Conservation (phyloP, 495 filamentous ascomycete genomes). For the Staphylotrichum tortipilum region DNA sequence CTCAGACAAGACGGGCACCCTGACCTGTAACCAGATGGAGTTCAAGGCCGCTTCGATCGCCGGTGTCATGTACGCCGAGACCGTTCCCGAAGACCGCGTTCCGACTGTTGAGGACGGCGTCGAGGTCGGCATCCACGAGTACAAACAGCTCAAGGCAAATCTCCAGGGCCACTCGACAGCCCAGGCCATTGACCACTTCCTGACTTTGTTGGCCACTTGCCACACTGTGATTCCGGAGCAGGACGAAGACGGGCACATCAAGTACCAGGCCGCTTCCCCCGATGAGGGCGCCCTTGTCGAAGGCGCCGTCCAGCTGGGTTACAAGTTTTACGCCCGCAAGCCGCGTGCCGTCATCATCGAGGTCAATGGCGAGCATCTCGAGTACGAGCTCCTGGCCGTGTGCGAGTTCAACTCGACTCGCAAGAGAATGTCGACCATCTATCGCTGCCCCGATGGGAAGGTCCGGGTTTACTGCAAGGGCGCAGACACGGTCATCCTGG, state of each 20-base stretch:
- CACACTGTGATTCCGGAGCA: slow-evolving; percentile 96
- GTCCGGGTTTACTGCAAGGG: slow-evolving; percentile 91
- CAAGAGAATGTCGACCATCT: slow-evolving; percentile 97
- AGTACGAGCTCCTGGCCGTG: slow-evolving; percentile 90
- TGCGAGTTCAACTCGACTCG: slow-evolving; percentile 98
- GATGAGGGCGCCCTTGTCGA: slow-evolving; percentile 96
- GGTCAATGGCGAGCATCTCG: slow-evolving; percentile 57
- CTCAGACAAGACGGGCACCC: slow-evolving; percentile 97
- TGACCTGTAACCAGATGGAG: slow-evolving; percentile 99
- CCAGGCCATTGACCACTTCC: slow-evolving; percentile 77
- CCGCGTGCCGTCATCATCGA: slow-evolving; percentile 77
- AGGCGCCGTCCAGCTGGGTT: slow-evolving; percentile 77
- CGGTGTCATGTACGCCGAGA: slow-evolving; percentile 89
- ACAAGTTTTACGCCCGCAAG: slow-evolving; percentile 82
- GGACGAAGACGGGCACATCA: slow-evolving; percentile 69
- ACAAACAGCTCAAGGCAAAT: slow-evolving; percentile 67
- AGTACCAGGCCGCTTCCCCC: slow-evolving; percentile 95
- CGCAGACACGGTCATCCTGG: slow-evolving; percentile 93
- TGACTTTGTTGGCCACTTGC: slow-evolving; percentile 80
- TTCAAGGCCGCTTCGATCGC: slow-evolving; percentile 91
- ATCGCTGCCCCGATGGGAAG: slow-evolving; percentile 92
- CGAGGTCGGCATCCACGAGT: slow-evolving; percentile 80
- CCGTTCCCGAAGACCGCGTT: slow-evolving; percentile 83
- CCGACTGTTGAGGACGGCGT: slow-evolving; percentile 65
- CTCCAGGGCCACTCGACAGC: slow-evolving; percentile 56